Evolutionary conservation across 306 rosid genomes (phyloP).

Genomic region (Fragaria ananassa): DNA sequence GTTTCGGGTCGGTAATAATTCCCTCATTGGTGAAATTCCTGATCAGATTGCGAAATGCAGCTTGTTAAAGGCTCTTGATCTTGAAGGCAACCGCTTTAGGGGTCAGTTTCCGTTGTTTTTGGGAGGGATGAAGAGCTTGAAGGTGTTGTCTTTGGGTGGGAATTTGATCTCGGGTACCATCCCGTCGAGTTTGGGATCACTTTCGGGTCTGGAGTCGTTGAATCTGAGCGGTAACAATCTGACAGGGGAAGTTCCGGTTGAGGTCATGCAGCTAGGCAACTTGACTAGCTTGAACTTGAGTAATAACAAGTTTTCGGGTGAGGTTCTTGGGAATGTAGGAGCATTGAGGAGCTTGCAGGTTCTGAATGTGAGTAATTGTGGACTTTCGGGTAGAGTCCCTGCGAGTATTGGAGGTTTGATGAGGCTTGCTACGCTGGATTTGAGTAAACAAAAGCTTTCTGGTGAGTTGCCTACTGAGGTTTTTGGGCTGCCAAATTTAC

Average conservation of each 20-base stretch:
- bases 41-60: conserved; percentile 49
- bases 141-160: conserved; percentile 46
- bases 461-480: conserved; percentile 71
- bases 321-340: conserved; percentile 39
- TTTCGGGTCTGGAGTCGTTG: conserved; percentile 50
- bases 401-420: conserved; percentile 53
- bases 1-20: conserved; percentile 44
- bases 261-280: conserved; percentile 51
- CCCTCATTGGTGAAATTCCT: conserved; percentile 53
- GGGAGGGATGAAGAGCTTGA: conserved; percentile 39
- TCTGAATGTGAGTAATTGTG: conserved; percentile 69
- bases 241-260: conserved; percentile 49
- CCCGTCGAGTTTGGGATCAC: conserved; percentile 46
- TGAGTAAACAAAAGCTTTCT: conserved; percentile 67
- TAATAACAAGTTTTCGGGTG: conserved; percentile 56
- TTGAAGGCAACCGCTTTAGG: conserved; percentile 48
- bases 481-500: conserved; percentile 67
- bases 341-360: conserved; percentile 47
- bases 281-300: conserved; percentile 64
- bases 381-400: conserved; percentile 60
- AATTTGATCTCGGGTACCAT: conserved; percentile 53
- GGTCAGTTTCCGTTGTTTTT: conserved; percentile 56
- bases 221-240: conserved; percentile 55
- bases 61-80: conserved; percentile 52
- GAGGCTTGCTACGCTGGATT: conserved; percentile 65